Evolutionary conservation across 108 stramenopile genomes (phyloP), one percentile per base, ranked within the genome.

Genomic region (Craspedostauros australis): DNA sequence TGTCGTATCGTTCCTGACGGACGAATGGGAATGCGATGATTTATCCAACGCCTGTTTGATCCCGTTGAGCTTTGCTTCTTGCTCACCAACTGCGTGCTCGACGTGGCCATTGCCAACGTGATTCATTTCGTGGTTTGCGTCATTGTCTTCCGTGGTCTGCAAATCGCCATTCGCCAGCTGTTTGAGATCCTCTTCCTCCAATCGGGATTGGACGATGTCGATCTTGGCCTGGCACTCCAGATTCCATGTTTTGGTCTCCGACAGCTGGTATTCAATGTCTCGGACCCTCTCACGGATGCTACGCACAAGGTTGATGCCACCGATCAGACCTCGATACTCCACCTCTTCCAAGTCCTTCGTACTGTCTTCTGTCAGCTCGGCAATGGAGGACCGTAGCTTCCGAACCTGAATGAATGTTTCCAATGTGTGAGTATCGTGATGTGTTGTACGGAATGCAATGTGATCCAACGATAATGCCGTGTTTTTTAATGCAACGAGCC

Each of bases 341-440:
- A 91, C 84, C 44, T 85, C 85, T 18, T 54, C 50, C 45, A 72
- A 32, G 47, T 70, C 72, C 28, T 66, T 31, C 7, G 69, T 56
- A 60, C 57, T 75, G 58, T 85, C 86, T 51, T 91, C 84, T 8
- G 89, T 82, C 23, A 91, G 57, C 48, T 74, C 79, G 14, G 84
- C 51, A 34, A 91, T 87, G 0, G 82, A 82, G 1, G 73, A 67
- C 7, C 86, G 76, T 9, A 91, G 59, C 34, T 82, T 81, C 9
- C 76, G 53, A 56, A 66, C 67, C 47, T 64, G 20, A 20, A 22
- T n/a, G n/a, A n/a, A n/a, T 36, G 9, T 12, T 36, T 36, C 12
- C 12, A 9, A 9, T 36, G 12, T 12, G 12, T 12, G 34, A 36
- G n/a, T n/a, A n/a, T n/a, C 34, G 11, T 36, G 12, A 36, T 36